These are phyloP conservation scores for Thymus mandschuricus DNA, from an alignment of 257 asterid species.

Conservation along the genomic window DNA sequence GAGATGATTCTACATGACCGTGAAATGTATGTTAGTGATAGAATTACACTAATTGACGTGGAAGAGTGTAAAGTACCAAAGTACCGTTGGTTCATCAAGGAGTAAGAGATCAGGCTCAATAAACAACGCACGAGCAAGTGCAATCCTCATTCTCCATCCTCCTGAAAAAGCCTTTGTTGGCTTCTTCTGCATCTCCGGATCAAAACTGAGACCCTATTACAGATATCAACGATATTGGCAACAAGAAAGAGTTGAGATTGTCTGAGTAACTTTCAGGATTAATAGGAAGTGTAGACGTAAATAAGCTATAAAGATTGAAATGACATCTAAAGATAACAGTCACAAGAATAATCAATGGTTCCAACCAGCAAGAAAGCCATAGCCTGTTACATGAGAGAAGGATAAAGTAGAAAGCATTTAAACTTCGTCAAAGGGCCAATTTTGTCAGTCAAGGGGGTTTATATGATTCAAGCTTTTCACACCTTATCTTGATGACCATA, in stretches of 20 bases:
- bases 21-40: slow-evolving; percentile 30
- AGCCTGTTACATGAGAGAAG: slow-evolving; percentile 23
- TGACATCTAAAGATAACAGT: slow-evolving; percentile 23
- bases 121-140: slow-evolving; percentile 96
- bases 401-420: slow-evolving; percentile 25
- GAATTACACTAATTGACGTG: slow-evolving; percentile 19
- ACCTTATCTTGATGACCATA: not conserved
- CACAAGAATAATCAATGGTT: slow-evolving; percentile 15
- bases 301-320: slow-evolving; percentile 28
- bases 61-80: slow-evolving; percentile 52
- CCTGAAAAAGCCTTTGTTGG: slow-evolving; percentile 96
- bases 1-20: slow-evolving; percentile 86
- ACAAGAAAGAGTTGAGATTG: slow-evolving; percentile 19
- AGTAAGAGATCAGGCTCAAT: slow-evolving; percentile 92
- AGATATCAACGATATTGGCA: slow-evolving; percentile 21
- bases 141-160: slow-evolving; percentile 99
- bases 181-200: slow-evolving; percentile 86
- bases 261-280: not conserved
- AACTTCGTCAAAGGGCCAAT: not conserved
- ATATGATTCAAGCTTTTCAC: slow-evolving; percentile 6
- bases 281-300: slow-evolving; percentile 18
- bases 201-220: slow-evolving; percentile 91
- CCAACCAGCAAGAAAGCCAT: slow-evolving; percentile 23
- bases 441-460: slow-evolving; percentile 11
- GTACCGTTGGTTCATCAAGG: slow-evolving; percentile 98